Percentiles rank a stretch among this genome's conserved stretches.
Conservation (phyloP, 1,284 basidiomycete genomes). For the Sparassis latifolia region DNA sequence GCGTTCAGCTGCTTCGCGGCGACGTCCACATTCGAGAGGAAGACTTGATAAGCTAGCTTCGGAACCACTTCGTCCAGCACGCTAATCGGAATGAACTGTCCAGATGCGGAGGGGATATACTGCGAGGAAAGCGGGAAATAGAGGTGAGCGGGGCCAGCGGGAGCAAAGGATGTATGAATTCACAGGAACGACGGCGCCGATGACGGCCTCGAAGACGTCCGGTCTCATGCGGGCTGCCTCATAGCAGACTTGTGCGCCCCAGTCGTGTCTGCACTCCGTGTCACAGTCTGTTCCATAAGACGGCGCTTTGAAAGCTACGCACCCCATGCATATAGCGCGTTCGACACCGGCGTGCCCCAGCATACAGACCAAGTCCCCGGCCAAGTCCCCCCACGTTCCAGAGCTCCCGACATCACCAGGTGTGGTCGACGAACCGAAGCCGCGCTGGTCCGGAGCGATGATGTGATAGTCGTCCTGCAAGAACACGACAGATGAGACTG, state of each 20-base stretch:
- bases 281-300: too few relatives aligned
- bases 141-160: too few relatives aligned
- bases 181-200: constrained; percentile 56
- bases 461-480: constrained; percentile 50
- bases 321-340: constrained; percentile 58
- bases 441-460: constrained; percentile 54
- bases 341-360: constrained; percentile 41
- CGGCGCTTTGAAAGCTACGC: constrained; percentile 7
- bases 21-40: constrained; percentile 44
- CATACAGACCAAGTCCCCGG: constrained; percentile 55
- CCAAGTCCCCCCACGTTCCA: constrained; percentile 52
- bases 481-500: too few relatives aligned
- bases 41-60: constrained; percentile 53
- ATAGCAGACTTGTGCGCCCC: constrained; percentile 62
- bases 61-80: constrained; percentile 38
- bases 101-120: constrained; percentile 44
- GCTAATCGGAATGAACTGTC: constrained; percentile 40
- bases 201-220: constrained; percentile 52
- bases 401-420: constrained; percentile 55
- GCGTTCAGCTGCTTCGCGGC: constrained; percentile 47
- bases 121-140: constrained; percentile 15
- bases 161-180: constrained; percentile 12
- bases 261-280: constrained; percentile 49
- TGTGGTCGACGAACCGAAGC: constrained; percentile 61
- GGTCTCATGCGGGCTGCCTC: constrained; percentile 60